These are phyloP conservation scores for Ogataea minuta DNA, from an alignment of 805 yeast species.

Conservation along the genomic window DNA sequence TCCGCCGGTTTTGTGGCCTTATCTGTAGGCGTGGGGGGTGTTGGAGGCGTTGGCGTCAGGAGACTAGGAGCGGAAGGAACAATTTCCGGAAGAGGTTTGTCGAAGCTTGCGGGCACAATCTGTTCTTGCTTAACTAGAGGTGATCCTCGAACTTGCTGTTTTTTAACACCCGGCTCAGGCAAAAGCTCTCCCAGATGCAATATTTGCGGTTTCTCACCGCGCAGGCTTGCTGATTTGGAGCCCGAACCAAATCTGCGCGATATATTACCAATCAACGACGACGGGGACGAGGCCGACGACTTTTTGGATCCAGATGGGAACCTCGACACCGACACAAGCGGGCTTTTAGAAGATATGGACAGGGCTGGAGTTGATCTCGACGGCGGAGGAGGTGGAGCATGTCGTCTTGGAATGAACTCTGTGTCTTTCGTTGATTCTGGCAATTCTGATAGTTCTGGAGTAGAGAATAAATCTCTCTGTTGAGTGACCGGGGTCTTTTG, in stretches of 20 bases:
- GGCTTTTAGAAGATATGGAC: conserved; percentile 12
- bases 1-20: background rate
- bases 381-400: conserved; percentile 37
- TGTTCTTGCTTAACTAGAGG: background rate
- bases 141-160: background rate
- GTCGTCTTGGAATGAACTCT: conserved; percentile 35
- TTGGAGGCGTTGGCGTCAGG: too few species aligned
- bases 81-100: background rate
- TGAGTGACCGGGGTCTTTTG: conserved; percentile 12
- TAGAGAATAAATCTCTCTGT: background rate
- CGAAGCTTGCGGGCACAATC: background rate
- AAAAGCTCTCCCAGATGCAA: conserved; percentile 20
- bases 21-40: background rate
- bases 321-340: conserved; percentile 10
- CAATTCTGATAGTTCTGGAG: background rate
- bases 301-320: conserved; percentile 13
- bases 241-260: conserved; percentile 28
- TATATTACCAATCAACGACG: conserved; percentile 29
- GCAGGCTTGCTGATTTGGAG: conserved; percentile 1
- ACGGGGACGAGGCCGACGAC: conserved; percentile 19
- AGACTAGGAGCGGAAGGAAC: too few species aligned
- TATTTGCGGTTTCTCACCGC: conserved; percentile 14
- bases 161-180: conserved; percentile 2
- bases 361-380: conserved; percentile 5
- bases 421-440: conserved; percentile 14